These are phyloP conservation scores for Leishmania braziliensis DNA, from an alignment of 208 protist genomes.

Conservation along the genomic window DNA sequence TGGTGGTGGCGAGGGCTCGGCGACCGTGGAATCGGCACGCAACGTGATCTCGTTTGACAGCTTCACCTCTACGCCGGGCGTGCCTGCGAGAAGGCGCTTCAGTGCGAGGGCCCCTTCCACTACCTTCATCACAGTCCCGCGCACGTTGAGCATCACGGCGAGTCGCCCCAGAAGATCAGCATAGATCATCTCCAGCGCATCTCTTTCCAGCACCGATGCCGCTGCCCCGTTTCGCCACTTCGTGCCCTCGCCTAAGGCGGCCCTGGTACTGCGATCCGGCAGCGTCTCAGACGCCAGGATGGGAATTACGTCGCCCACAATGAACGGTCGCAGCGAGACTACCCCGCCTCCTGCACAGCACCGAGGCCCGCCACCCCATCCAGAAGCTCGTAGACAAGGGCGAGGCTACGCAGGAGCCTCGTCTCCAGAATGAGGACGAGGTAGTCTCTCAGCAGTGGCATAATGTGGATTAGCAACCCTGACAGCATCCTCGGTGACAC, in stretches of 20 bases:
- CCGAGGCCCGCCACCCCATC: constrained; percentile 93
- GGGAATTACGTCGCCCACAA: constrained; percentile 51
- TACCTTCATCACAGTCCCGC: constrained; percentile 59
- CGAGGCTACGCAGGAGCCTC: constrained; percentile 84
- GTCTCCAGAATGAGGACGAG: constrained; percentile 89
- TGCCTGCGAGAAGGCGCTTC: constrained; percentile 91
- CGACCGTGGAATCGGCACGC: constrained; percentile 15
- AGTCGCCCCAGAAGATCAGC: constrained; percentile 91
- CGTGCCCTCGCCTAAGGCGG: constrained; percentile 38
- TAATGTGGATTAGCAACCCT: constrained; percentile 73
- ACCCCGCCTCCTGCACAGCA: constrained; percentile 57
- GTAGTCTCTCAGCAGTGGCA: constrained; percentile 87
- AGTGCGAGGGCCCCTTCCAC: constrained; percentile 92
- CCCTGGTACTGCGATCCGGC: constrained; percentile 31
- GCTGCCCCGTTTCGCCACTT: constrained; percentile 39
- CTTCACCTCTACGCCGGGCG: constrained; percentile 77
- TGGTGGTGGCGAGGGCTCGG: constrained; percentile 11
- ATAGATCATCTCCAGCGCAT: constrained; percentile 69
- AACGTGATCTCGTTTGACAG: constrained; percentile 89
- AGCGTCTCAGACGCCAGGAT: constrained; percentile 29
- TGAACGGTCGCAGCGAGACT: constrained; percentile 64
- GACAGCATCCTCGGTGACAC: constrained; percentile 65
- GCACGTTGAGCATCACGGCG: constrained; percentile 68
- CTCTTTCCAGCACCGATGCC: constrained; percentile 45
- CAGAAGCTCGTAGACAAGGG: constrained; percentile 92